These are phyloP conservation scores for Septoria petroselini DNA, from an alignment of 2,329 filamentous ascomycete genomes.

Conservation along the genomic window DNA sequence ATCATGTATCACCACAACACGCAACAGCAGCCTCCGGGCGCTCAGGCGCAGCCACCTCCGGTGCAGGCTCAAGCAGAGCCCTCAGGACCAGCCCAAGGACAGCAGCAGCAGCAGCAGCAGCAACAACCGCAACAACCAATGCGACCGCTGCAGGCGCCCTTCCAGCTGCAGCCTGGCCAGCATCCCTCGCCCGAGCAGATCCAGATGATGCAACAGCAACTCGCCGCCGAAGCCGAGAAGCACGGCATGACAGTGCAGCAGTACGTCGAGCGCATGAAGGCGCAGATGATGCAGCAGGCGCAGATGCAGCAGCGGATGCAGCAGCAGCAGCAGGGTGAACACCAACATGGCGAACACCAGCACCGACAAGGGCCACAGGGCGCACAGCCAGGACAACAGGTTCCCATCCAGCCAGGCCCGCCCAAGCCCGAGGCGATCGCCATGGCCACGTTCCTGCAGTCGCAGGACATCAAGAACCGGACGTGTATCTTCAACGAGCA, in stretches of 20 bases:
- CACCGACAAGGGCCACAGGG: conserved; percentile 40
- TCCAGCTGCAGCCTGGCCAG: conserved; percentile 39
- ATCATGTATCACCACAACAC: conserved; percentile 14
- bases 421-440: conserved; percentile 86
- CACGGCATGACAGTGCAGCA: conserved; percentile 80
- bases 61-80: background rate
- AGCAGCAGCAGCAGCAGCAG: conserved; percentile 3
- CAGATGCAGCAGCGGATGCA: conserved; percentile 44
- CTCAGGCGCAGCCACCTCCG: background rate
- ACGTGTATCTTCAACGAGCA: conserved; percentile 94
- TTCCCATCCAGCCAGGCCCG: conserved; percentile 71
- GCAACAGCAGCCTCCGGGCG: conserved; percentile 6
- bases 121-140: too few relatives aligned
- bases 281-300: conserved; percentile 56
- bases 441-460: conserved; percentile 79
- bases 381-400: conserved; percentile 52
- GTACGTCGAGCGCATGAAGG: conserved; percentile 62
- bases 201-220: conserved; percentile 74
- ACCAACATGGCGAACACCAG: conserved; percentile 22
- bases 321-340: conserved; percentile 36
- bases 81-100: background rate
- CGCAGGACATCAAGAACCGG: conserved; percentile 80
- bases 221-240: conserved; percentile 78
- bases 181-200: conserved; percentile 81
- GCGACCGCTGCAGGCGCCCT: conserved; percentile 12